These are phyloP conservation scores for Tripterygium wilfordii DNA, from an alignment of 177 flowering plant species.

Conservation along the genomic window DNA sequence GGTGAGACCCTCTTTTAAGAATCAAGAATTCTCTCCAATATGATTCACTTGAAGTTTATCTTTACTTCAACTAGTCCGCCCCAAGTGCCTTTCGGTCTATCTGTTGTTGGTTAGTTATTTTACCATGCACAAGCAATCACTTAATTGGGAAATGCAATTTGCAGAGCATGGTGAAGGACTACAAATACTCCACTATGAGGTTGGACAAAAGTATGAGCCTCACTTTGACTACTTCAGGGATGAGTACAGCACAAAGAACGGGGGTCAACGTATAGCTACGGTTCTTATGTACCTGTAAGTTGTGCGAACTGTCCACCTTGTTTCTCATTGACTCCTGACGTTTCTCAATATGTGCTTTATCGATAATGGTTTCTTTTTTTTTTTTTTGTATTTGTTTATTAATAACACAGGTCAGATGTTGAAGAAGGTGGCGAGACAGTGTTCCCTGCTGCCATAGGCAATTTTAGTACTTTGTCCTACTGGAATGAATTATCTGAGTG, in stretches of 20 bases:
- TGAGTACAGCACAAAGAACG: constrained; percentile 59
- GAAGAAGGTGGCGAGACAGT: constrained; percentile 65
- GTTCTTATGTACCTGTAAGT: constrained; percentile 78
- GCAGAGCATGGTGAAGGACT: constrained; percentile 74
- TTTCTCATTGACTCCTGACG: too few species aligned
- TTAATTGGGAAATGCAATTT: constrained; percentile 7
- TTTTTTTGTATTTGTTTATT: background rate
- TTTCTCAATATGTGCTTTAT: background rate
- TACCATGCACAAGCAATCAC: too few species aligned
- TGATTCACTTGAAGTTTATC: too few species aligned
- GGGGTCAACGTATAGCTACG: constrained; percentile 76
- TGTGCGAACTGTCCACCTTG: background rate
- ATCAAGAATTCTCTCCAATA: too few species aligned
- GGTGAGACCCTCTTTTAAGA: too few species aligned
- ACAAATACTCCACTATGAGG: constrained; percentile 71
- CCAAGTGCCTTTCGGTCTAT: too few species aligned
- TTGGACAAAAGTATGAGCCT: constrained; percentile 74
- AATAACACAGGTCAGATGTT: constrained; percentile 38
- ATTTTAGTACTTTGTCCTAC: constrained; percentile 43
- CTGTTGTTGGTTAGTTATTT: too few species aligned
- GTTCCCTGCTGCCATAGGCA: constrained; percentile 48
- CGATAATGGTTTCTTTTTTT: constrained; percentile 1
- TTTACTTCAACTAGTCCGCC: too few species aligned
- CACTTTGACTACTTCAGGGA: constrained; percentile 70
- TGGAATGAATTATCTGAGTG: constrained; percentile 56